Evolutionary conservation across 805 yeast species (phyloP).

Genomic region (Tetrapisispora namnaoensis): DNA sequence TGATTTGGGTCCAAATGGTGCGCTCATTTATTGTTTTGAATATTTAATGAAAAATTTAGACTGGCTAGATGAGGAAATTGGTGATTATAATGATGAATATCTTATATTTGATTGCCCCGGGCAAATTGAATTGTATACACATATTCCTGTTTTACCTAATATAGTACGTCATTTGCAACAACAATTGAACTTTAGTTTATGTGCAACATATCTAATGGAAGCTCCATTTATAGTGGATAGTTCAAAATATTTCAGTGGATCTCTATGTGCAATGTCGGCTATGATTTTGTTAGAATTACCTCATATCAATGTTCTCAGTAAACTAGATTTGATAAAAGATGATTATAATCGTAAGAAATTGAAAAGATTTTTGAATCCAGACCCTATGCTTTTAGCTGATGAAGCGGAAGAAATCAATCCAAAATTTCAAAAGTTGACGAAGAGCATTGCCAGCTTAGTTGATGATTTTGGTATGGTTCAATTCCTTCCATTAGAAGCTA

Average conservation of each 20-base stretch:
- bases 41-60: constrained; percentile 80
- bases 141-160: constrained; percentile 85
- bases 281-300: constrained; percentile 94
- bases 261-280: constrained; percentile 94
- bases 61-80: constrained; percentile 96
- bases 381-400: constrained; percentile 61
- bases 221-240: constrained; percentile 89
- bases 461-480: constrained; percentile 99
- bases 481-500: constrained; percentile 80
- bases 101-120: constrained; percentile 95
- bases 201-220: constrained; percentile 88
- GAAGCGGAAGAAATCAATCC: constrained; percentile 38
- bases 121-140: constrained; percentile 90
- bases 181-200: constrained; percentile 71
- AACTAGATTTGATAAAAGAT: constrained; percentile 76
- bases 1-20: constrained; percentile 92
- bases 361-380: constrained; percentile 83
- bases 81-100: constrained; percentile 91
- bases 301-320: constrained; percentile 82
- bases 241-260: constrained; percentile 91
- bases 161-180: constrained; percentile 77
- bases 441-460: constrained; percentile 76
- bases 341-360: constrained; percentile 65
- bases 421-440: constrained; percentile 61
- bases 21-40: constrained; percentile 86